Percentiles rank a stretch among this genome's conserved stretches.
Conservation (phyloP, 495 filamentous ascomycete genomes). For the Xylaria curta region DNA sequence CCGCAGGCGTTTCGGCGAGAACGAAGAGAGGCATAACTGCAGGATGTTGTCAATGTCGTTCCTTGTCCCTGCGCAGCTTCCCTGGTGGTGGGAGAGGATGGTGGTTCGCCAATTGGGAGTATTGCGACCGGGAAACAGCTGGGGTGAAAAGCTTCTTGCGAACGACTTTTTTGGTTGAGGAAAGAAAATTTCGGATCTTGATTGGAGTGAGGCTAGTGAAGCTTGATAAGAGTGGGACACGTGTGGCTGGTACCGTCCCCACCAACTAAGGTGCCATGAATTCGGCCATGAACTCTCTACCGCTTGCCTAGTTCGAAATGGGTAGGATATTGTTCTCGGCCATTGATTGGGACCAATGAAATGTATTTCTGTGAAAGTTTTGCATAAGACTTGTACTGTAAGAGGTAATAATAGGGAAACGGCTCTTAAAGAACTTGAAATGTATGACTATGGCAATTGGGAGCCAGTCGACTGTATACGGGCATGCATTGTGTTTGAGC, state of each 20-base stretch:
- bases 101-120: conserved; percentile 22
- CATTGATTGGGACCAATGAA: not conserved
- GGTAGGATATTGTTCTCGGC: not conserved
- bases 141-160: conserved; percentile 25
- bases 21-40: conserved; percentile 75
- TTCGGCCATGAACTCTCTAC: not conserved
- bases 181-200: conserved; percentile 27
- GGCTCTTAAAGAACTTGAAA: too few relatives aligned
- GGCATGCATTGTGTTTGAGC: too few relatives aligned
- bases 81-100: conserved; percentile 28
- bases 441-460: too few relatives aligned
- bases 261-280: too few relatives aligned
- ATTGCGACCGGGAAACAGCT: conserved; percentile 24
- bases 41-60: conserved; percentile 26
- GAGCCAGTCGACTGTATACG: too few relatives aligned
- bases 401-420: too few relatives aligned
- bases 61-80: conserved; percentile 38
- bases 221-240: conserved; percentile 26
- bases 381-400: too few relatives aligned
- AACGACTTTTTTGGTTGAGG: conserved; percentile 6
- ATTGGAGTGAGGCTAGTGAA: conserved; percentile 24
- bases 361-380: too few relatives aligned
- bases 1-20: conserved; percentile 91
- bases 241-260: conserved; percentile 25
- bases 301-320: not conserved